Evolutionary conservation across 177 flowering plant genomes (phyloP).

Genomic region (Vitis hybrid): DNA sequence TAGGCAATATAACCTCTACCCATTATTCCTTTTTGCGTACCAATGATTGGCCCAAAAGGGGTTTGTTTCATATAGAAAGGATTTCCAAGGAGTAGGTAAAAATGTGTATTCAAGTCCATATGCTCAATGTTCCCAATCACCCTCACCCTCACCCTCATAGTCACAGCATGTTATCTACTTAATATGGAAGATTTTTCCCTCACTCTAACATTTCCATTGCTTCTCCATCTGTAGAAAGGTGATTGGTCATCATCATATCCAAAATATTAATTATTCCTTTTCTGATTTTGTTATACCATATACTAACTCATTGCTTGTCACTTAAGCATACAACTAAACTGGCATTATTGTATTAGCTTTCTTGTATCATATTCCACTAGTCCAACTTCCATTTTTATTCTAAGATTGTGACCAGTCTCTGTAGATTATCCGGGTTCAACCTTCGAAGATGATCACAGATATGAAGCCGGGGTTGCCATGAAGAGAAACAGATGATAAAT

Average conservation of each 20-base stretch:
- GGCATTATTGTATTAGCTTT: background rate
- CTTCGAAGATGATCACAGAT: background rate
- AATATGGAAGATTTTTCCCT: constrained; percentile 18
- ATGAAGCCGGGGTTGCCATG: background rate
- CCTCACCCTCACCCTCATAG: constrained; percentile 7
- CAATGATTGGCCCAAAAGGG: constrained; percentile 33
- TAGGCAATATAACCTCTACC: constrained; percentile 27
- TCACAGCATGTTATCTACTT: constrained; percentile 12
- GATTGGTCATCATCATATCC: constrained; percentile 29
- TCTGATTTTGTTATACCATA: constrained; percentile 6
- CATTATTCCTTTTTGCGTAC: constrained; percentile 28
- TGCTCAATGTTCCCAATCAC: constrained; percentile 11
- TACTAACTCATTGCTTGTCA: constrained; percentile 22
- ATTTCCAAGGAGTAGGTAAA: constrained; percentile 34
- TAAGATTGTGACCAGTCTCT: background rate
- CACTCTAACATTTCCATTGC: constrained; percentile 6
- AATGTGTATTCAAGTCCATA: constrained; percentile 3
- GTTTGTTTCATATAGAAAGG: constrained; percentile 14
- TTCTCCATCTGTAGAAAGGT: constrained; percentile 7
- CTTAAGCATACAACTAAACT: constrained; percentile 5
- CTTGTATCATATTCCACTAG: background rate
- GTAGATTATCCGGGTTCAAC: background rate
- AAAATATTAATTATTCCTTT: constrained; percentile 8
- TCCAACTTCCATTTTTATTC: constrained; percentile 5
- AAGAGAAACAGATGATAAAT: too few species aligned